Evolutionary conservation across 2,329 filamentous ascomycete genomes (phyloP).

Genomic region (Cordyceps militaris): DNA sequence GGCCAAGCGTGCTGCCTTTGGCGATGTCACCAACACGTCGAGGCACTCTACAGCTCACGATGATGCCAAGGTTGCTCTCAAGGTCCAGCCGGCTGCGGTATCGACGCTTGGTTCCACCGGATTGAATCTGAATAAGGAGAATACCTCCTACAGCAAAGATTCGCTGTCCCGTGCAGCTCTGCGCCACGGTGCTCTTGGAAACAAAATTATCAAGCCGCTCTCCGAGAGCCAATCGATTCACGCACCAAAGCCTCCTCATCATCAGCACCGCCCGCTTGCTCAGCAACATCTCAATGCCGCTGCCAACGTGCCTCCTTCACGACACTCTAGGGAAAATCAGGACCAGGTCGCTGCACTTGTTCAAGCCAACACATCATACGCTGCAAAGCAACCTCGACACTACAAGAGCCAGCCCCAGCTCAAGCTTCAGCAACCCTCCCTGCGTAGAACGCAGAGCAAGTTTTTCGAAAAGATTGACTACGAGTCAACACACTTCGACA

Average conservation of each 20-base stretch:
- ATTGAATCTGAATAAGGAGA: slow-evolving; percentile 38
- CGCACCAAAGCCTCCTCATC: slow-evolving; percentile 1
- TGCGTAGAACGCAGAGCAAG: slow-evolving; percentile 40
- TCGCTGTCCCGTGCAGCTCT: slow-evolving; percentile 18
- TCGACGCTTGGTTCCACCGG: slow-evolving; percentile 21
- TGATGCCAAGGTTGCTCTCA: slow-evolving; percentile 28
- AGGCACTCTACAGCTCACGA: slow-evolving; percentile 28
- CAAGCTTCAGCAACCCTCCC: slow-evolving; percentile 33
- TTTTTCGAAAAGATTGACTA: slow-evolving; percentile 22
- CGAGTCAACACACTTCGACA: slow-evolving; percentile 11
- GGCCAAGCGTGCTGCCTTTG: slow-evolving; percentile 72
- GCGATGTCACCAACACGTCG: slow-evolving; percentile 69
- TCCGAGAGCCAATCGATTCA: slow-evolving; percentile 9
- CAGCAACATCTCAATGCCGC: slow-evolving; percentile 15
- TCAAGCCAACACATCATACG: slow-evolving; percentile 5
- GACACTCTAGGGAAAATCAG: neutral
- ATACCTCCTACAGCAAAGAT: slow-evolving; percentile 22
- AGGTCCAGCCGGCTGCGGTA: slow-evolving; percentile 21
- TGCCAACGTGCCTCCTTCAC: slow-evolving; percentile 12
- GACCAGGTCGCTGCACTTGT: neutral
- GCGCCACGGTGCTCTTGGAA: slow-evolving; percentile 14
- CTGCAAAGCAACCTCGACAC: slow-evolving; percentile 36
- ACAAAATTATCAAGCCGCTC: slow-evolving; percentile 12
- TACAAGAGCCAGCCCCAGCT: slow-evolving; percentile 49
- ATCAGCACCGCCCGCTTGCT: slow-evolving; percentile 2